phyloP scores from a whole-genome alignment of 1,284 basidiomycete species.

The Ustilago sp. region DNA sequence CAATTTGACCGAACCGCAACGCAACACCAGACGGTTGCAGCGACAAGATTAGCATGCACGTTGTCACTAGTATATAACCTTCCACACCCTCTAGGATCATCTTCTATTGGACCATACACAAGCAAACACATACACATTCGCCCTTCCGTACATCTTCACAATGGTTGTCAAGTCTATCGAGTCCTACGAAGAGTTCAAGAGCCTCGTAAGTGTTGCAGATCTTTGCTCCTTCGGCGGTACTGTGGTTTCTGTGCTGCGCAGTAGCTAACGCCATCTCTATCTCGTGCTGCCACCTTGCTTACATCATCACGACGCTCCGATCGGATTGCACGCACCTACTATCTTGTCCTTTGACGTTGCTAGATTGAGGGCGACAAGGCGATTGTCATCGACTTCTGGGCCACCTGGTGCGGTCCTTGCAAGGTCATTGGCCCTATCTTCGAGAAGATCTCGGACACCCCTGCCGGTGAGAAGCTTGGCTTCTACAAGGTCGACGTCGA shows the following conservation, averaged over 20 bases:
- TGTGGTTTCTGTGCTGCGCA: background rate
- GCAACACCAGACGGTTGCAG: background rate
- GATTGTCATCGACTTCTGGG: constrained; percentile 69
- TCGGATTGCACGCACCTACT: background rate
- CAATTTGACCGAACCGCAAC: background rate
- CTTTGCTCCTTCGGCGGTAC: background rate
- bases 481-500: constrained; percentile 80
- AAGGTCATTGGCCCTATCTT: constrained; percentile 82
- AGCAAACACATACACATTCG: background rate
- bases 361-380: constrained; percentile 73
- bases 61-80: constrained; percentile 15
- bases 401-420: constrained; percentile 74
- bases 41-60: background rate
- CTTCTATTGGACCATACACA: background rate
- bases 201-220: constrained; percentile 70
- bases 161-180: constrained; percentile 73
- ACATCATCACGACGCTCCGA: too few relatives aligned
- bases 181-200: constrained; percentile 74
- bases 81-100: background rate
- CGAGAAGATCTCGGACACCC: constrained; percentile 75
- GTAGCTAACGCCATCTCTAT: constrained; percentile 2
- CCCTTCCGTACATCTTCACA: constrained; percentile 9
- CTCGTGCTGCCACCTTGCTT: background rate
- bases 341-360: background rate
- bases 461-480: constrained; percentile 71